Evolutionary conservation across 2,329 filamentous ascomycete genomes (phyloP), one percentile per base, ranked within the genome.

Genomic region (Trichoderma sp.): DNA sequence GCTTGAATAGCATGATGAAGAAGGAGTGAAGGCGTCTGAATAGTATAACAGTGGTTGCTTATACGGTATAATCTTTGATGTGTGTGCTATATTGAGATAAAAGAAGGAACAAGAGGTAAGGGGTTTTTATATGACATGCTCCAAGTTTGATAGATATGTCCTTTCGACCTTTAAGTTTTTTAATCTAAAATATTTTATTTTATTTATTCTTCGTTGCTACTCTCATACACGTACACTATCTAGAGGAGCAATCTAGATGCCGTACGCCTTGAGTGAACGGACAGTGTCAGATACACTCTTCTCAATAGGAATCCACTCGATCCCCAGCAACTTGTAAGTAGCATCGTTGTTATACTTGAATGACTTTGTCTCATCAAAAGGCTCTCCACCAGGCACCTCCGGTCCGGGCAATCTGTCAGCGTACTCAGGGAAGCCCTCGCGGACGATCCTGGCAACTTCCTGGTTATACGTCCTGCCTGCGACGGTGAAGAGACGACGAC

Each of bases 251-350:
- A 18, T 70, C 60, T 66, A 81, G 32, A 78, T 76, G 0, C 76
- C 77, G 64, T 83, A 77, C n/a, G 77, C 78, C 79, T 91, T 86
- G 76, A 94, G 79, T 36, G 87, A 90, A 80, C 88, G 88, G 21
- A 92, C 85, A 7, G 90, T 86, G 77, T 93, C 91, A 6, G 86
- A 83, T 32, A 91, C 84, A 32, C 84, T 86, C 81, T 90, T 84
- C 79, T 93, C 90, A 39, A 93, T 76, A 4, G 82, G 79, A 74
- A 83, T 88, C 84, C 88, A 93, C 72, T 91, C 81, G 63, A 92
- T 84, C 0, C 89, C 90, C 72, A 93, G 79, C 61, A 91, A 75
- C 76, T 89, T 85, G 30, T 85, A 86, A 1, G 88, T 89, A 77
- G 85, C 84, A 65, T 83, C 84, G 77, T 89, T 92, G 77, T 92